Evolutionary conservation across 2,329 filamentous ascomycete genomes (phyloP).

Genomic region (Arthrocladium fulminans): DNA sequence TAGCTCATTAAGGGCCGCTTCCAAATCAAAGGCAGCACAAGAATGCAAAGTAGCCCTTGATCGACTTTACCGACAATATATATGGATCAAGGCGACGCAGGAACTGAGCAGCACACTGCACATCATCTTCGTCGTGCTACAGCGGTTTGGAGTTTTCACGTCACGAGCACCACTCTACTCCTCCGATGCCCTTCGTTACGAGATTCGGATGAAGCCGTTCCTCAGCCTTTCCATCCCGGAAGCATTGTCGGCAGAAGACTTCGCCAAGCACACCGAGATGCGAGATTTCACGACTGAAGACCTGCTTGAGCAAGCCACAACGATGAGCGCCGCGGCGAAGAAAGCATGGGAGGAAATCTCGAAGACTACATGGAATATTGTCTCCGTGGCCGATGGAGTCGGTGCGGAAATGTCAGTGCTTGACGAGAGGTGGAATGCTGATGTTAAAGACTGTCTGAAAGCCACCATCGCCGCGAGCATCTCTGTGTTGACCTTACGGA

Average conservation of each 20-base stretch:
- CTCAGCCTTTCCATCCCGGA: conserved; percentile 58
- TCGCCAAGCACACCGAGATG: conserved; percentile 37
- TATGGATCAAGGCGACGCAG: conserved; percentile 56
- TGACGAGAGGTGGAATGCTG: conserved; percentile 53
- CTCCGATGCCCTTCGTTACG: conserved; percentile 60
- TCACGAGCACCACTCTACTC: conserved; percentile 52
- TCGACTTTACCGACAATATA: conserved; percentile 48
- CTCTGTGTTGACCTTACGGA: conserved; percentile 40
- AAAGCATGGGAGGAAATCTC: conserved; percentile 37
- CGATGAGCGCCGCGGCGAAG: conserved; percentile 32
- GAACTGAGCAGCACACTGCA: conserved; percentile 44
- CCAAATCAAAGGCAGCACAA: conserved; percentile 11
- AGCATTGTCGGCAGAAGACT: conserved; percentile 57
- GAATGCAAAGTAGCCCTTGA: conserved; percentile 31
- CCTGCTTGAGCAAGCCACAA: conserved; percentile 33
- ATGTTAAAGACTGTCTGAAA: conserved; percentile 53
- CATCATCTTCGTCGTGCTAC: conserved; percentile 57
- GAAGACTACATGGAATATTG: conserved; percentile 28
- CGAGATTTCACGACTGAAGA: conserved; percentile 35
- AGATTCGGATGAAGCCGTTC: conserved; percentile 82
- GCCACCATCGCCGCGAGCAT: conserved; percentile 64
- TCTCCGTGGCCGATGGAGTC: conserved; percentile 18
- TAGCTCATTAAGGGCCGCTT: conserved; percentile 9
- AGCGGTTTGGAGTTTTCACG: conserved; percentile 39
- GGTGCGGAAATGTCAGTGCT: conserved; percentile 37